Evolutionary conservation across 1,284 basidiomycete genomes (phyloP).

Genomic region (Ustilago loliicola): DNA sequence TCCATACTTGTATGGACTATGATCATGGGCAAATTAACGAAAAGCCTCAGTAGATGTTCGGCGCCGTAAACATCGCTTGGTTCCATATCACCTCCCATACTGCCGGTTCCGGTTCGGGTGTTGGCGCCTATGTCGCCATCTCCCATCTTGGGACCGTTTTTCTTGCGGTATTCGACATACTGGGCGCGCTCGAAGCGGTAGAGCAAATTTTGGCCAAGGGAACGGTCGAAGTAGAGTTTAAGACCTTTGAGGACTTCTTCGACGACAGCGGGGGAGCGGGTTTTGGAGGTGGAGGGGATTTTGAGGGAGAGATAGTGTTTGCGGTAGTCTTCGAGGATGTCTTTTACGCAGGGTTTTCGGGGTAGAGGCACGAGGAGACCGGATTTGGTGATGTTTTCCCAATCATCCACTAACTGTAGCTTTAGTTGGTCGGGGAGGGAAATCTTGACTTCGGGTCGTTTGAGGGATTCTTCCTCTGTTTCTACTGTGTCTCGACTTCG

Average conservation of each 20-base stretch:
- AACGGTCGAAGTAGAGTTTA: conserved; percentile 92
- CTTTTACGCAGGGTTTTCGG: conserved; percentile 82
- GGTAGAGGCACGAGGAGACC: conserved; percentile 87
- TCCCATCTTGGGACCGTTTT: conserved; percentile 75
- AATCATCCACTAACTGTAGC: conserved; percentile 92
- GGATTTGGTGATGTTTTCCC: conserved; percentile 97
- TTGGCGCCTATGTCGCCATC: conserved; percentile 44
- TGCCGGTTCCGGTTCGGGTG: conserved; percentile 71
- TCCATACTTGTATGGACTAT: conserved; percentile 93
- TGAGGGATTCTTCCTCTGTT: conserved; percentile 74
- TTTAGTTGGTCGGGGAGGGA: conserved; percentile 90
- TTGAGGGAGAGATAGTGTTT: conserved; percentile 45
- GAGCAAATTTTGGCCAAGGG: conserved; percentile 88
- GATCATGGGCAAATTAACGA: conserved; percentile 80
- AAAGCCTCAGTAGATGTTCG: conserved; percentile 90
- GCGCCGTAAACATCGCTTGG: conserved; percentile 94
- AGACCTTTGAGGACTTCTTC: conserved; percentile 89
- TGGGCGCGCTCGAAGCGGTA: conserved; percentile 95
- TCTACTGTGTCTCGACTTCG: conserved; percentile 50
- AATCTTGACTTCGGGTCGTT: conserved; percentile 90
- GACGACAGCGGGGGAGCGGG: conserved; percentile 73
- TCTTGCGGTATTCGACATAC: conserved; percentile 84
- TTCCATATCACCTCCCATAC: conserved; percentile 74
- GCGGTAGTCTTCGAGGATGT: conserved; percentile 82
- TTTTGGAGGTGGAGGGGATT: conserved; percentile 6